These are phyloP conservation scores for Malus fusca DNA, from an alignment of 306 rosid species.

Conservation along the genomic window DNA sequence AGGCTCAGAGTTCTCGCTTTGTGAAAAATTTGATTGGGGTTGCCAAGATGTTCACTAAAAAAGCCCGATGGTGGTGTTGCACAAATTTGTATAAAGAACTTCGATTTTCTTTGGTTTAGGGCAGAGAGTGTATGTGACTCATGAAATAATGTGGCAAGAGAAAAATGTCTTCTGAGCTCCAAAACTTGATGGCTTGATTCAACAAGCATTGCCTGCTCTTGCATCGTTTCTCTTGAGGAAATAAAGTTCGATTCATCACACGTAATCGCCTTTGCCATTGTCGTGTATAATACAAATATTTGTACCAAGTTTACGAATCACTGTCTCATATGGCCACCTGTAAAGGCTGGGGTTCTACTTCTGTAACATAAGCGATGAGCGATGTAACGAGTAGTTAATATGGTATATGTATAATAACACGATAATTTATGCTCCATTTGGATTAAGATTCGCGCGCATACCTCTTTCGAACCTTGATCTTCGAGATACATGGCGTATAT, in stretches of 20 bases:
- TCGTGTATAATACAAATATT: not conserved
- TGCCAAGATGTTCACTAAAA: not conserved
- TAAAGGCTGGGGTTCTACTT: not conserved
- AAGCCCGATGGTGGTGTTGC: not conserved
- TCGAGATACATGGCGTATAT: conserved; percentile 37
- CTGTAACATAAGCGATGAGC: not conserved
- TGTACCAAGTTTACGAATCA: not conserved
- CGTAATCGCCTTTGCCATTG: not conserved
- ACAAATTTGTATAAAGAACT: not conserved
- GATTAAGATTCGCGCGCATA: conserved; percentile 1
- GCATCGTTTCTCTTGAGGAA: not conserved
- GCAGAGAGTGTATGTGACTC: not conserved
- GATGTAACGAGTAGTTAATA: not conserved
- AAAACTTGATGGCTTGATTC: not conserved
- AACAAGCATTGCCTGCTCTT: not conserved
- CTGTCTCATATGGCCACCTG: not conserved
- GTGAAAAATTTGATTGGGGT: not conserved
- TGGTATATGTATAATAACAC: not conserved
- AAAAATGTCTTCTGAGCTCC: not conserved
- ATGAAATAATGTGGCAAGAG: not conserved
- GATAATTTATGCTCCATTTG: not conserved
- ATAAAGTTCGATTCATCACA: not conserved
- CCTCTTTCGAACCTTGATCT: conserved; percentile 88
- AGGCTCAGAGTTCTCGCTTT: not conserved
- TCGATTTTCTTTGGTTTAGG: not conserved